These are phyloP conservation scores for Basipetospora chlamydospora DNA, from an alignment of 2,329 filamentous ascomycete species.

Conservation along the genomic window DNA sequence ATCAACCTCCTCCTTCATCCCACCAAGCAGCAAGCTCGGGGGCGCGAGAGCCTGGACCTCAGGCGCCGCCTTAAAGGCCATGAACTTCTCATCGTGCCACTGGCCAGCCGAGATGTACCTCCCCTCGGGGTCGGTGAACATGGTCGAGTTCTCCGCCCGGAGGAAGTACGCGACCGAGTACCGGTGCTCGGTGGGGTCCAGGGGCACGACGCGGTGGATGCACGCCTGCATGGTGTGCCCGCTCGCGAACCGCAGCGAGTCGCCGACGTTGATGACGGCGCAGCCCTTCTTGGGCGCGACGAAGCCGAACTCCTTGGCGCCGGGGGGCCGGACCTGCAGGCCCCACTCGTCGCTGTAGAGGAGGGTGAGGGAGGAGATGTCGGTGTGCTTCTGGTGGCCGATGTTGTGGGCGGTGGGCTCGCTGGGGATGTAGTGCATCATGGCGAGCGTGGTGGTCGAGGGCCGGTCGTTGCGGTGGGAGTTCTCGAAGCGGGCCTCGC, in stretches of 20 bases:
- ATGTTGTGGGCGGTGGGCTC: conserved; percentile 27
- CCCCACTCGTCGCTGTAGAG: conserved; percentile 43
- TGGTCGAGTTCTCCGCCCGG: conserved; percentile 38
- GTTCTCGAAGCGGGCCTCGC: conserved; percentile 32
- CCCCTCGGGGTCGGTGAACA: conserved; percentile 40
- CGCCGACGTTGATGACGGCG: conserved; percentile 43
- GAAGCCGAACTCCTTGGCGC: conserved; percentile 31
- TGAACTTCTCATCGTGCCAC: conserved; percentile 42
- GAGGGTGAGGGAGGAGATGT: conserved; percentile 39
- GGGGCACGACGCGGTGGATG: conserved; percentile 42
- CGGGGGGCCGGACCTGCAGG: conserved; percentile 38
- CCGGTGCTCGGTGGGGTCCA: conserved; percentile 35
- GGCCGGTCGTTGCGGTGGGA: conserved; percentile 34
- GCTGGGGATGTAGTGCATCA: conserved; percentile 38
- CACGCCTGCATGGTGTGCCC: conserved; percentile 39
- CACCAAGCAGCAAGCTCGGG: conserved; percentile 31
- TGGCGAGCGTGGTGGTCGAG: conserved; percentile 34
- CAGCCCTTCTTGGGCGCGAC: conserved; percentile 34
- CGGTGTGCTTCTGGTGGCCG: conserved; percentile 42
- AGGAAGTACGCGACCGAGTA: conserved; percentile 47
- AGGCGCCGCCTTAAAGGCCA: conserved; percentile 30
- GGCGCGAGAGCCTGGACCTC: conserved; percentile 31
- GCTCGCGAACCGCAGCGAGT: conserved; percentile 40
- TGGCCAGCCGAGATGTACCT: conserved; percentile 35
- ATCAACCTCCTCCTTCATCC: conserved; percentile 28